These are phyloP conservation scores for Cryomyces minteri DNA, from an alignment of 495 filamentous ascomycete species.

Conservation along the genomic window DNA sequence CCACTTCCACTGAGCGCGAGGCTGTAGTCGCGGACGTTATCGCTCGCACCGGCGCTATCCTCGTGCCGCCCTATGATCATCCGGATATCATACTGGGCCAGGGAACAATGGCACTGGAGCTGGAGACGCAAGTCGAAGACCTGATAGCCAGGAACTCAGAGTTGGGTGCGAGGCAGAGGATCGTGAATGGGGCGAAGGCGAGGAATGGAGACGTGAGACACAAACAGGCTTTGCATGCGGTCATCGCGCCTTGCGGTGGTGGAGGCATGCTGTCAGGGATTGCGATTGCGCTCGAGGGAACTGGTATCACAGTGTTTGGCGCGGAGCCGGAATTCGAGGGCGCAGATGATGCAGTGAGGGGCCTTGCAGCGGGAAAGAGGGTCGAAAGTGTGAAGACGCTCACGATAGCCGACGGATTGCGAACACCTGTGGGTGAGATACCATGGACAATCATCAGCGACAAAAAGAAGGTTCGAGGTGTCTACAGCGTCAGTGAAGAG, in stretches of 20 bases:
- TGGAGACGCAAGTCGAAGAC: conserved; percentile 48
- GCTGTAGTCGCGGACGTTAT: conserved; percentile 50
- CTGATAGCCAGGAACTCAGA: conserved; percentile 20
- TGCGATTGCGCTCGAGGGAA: conserved; percentile 53
- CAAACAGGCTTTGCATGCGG: conserved; percentile 39
- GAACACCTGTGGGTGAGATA: conserved; percentile 61
- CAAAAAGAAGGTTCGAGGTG: conserved; percentile 43
- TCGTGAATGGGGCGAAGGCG: conserved; percentile 1
- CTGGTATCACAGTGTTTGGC: conserved; percentile 60
- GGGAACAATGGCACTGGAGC: conserved; percentile 73
- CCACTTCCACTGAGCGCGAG: conserved; percentile 65
- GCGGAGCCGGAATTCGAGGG: conserved; percentile 74
- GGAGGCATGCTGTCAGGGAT: conserved; percentile 78
- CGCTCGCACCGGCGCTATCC: conserved; percentile 45
- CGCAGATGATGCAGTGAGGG: conserved; percentile 63
- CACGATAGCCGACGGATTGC: conserved; percentile 80
- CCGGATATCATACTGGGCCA: conserved; percentile 81
- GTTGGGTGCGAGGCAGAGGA: conserved; percentile 1
- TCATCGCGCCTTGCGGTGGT: conserved; percentile 75
- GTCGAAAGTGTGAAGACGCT: conserved; percentile 48
- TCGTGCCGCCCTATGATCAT: conserved; percentile 86
- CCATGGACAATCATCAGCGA: conserved; percentile 76
- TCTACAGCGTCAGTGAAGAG: conserved; percentile 64
- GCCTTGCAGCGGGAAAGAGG: conserved; percentile 39
- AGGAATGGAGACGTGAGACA: neutral